Evolutionary conservation across 73 alveolate genomes (phyloP).

Genomic region (Paramecium primaurelia): DNA sequence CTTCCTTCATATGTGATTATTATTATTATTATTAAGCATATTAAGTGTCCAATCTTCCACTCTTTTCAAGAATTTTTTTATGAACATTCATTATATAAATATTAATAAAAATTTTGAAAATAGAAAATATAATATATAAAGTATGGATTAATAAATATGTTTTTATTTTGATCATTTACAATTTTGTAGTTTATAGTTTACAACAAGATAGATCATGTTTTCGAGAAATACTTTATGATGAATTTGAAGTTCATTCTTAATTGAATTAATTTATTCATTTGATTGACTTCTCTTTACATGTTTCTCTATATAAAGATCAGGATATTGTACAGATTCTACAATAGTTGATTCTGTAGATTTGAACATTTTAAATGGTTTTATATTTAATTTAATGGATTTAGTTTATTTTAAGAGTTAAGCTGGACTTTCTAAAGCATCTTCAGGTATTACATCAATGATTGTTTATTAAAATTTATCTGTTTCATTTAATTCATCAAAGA

Average conservation of each 20-base stretch:
- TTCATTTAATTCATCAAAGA: neutral
- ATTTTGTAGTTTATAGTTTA: neutral
- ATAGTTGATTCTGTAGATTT: neutral
- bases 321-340: neutral
- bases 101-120: neutral
- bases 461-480: neutral
- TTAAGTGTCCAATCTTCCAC: neutral
- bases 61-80: conserved; percentile 28
- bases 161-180: neutral
- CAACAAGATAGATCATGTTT: conserved; percentile 19
- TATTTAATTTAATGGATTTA: neutral
- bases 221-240: neutral
- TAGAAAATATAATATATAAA: too few relatives aligned
- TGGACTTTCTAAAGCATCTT: neutral
- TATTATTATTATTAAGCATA: neutral
- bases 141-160: neutral
- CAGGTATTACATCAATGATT: neutral
- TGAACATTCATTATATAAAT: conserved; percentile 6
- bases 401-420: neutral
- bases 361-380: neutral
- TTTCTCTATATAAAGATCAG: neutral
- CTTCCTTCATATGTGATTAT: neutral
- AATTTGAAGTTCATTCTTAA: neutral
- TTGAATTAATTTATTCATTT: neutral
- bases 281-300: neutral